Evolutionary conservation across 148 eudicot genomes (phyloP).

Genomic region (Rhododendron simsii): DNA sequence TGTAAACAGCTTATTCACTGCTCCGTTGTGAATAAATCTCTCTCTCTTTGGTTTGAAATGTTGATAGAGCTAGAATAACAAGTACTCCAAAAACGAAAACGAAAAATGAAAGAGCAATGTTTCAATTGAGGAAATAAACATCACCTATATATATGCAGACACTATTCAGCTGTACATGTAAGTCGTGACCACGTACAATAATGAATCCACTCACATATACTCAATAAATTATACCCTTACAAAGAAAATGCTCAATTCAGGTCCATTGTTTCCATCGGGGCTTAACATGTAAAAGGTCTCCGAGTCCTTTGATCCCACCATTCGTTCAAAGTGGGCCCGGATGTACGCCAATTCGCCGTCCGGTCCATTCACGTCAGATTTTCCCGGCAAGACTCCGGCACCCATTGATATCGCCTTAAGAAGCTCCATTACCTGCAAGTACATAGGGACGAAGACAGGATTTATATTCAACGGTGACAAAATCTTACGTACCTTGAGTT

Average conservation of each 20-base stretch:
- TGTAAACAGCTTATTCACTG: too few relatives aligned
- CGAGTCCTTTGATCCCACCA: slow-evolving; percentile 69
- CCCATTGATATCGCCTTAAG: slow-evolving; percentile 68
- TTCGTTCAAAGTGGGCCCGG: slow-evolving; percentile 60
- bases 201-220: too few relatives aligned
- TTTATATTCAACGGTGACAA: neutral
- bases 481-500: too few relatives aligned
- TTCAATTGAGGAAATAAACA: too few relatives aligned
- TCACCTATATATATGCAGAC: too few relatives aligned
- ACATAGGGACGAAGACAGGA: neutral
- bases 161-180: too few relatives aligned
- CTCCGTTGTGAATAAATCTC: too few relatives aligned
- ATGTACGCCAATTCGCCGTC: slow-evolving; percentile 70
- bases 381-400: slow-evolving; percentile 65
- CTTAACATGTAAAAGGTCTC: slow-evolving; percentile 78
- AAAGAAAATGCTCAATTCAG: slow-evolving; percentile 72
- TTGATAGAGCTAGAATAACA: too few relatives aligned
- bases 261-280: slow-evolving; percentile 63
- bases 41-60: too few relatives aligned
- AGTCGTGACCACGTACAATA: too few relatives aligned
- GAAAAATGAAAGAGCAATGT: too few relatives aligned
- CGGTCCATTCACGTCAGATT: slow-evolving; percentile 40
- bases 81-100: too few relatives aligned
- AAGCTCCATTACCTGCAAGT: slow-evolving; percentile 62
- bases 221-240: slow-evolving; percentile 44